Evolutionary conservation across 1,139 yeast genomes (phyloP).

Genomic region (Eremothecium sinecaudum): DNA sequence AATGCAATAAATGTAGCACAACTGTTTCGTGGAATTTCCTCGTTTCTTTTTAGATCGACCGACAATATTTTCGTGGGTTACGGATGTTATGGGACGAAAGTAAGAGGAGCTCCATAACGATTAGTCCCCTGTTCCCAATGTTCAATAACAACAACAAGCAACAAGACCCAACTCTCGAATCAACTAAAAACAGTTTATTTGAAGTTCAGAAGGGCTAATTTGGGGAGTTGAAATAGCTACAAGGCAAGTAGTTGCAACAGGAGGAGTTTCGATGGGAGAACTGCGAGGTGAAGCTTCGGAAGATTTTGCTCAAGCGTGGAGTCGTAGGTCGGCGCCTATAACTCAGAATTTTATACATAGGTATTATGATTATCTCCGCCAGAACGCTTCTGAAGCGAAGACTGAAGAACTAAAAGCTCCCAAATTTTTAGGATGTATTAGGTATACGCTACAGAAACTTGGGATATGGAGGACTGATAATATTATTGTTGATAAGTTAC

Average conservation of each 20-base stretch:
- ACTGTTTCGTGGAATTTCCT: too few species aligned
- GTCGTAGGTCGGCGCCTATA: slow-evolving; percentile 7
- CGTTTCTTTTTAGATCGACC: too few species aligned
- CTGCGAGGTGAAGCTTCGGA: background rate
- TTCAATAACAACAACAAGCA: too few species aligned
- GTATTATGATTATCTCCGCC: slow-evolving; percentile 7
- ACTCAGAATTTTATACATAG: slow-evolving; percentile 11
- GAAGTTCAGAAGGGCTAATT: too few species aligned
- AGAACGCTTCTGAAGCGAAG: background rate
- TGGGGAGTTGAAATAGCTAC: too few species aligned
- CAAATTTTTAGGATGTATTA: slow-evolving; percentile 1
- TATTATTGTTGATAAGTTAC: slow-evolving; percentile 31
- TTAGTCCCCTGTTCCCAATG: too few species aligned
- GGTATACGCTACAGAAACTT: slow-evolving; percentile 3
- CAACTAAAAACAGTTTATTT: too few species aligned
- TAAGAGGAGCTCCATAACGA: too few species aligned
- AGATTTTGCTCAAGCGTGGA: slow-evolving; percentile 1
- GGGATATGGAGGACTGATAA: slow-evolving; percentile 24
- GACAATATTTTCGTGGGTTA: too few species aligned
- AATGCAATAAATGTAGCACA: too few species aligned
- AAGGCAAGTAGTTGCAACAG: background rate
- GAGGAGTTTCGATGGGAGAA: background rate
- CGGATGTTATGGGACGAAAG: too few species aligned
- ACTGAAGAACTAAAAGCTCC: background rate
- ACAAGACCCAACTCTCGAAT: too few species aligned